These are phyloP conservation scores for Gypsophila paniculata DNA, from an alignment of 179 eudicot genomes.

Conservation along the genomic window DNA sequence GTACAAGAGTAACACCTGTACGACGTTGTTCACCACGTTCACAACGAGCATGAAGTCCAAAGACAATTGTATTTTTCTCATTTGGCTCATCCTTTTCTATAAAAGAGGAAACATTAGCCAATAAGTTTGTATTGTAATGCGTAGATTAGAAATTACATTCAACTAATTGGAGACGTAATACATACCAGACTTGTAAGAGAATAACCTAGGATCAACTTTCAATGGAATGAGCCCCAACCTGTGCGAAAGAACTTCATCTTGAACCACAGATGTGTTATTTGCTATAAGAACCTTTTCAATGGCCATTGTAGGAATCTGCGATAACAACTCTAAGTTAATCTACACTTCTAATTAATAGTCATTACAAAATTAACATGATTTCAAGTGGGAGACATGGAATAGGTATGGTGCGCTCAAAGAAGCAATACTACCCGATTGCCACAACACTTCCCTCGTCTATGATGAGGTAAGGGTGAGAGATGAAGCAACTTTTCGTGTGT, in stretches of 20 bases:
- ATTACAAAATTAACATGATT: constrained; percentile 1
- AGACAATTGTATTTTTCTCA: constrained; percentile 91
- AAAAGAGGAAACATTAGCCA: constrained; percentile 13
- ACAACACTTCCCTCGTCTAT: background rate
- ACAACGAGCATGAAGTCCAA: constrained; percentile 67
- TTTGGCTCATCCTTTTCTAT: constrained; percentile 83
- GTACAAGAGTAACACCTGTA: constrained; percentile 44
- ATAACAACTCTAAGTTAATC: constrained; percentile 16
- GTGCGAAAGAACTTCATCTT: constrained; percentile 93
- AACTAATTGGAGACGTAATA: background rate
- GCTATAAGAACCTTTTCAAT: constrained; percentile 85
- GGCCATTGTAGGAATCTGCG: constrained; percentile 94
- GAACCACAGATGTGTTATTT: constrained; percentile 77
- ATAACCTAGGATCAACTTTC: constrained; percentile 83
- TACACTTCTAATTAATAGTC: background rate
- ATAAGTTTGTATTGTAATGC: constrained; percentile 4
- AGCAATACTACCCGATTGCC: background rate
- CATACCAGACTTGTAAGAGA: constrained; percentile 81
- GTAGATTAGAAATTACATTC: background rate
- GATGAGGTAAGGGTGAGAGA: no score
- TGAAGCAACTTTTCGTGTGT: background rate
- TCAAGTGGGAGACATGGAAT: background rate
- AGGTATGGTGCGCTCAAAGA: background rate
- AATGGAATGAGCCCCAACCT: constrained; percentile 88
- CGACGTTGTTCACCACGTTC: constrained; percentile 39